phyloP scores from a whole-genome alignment of 1,284 basidiomycete genomes.

The Lentinula novae-zelandiae region DNA sequence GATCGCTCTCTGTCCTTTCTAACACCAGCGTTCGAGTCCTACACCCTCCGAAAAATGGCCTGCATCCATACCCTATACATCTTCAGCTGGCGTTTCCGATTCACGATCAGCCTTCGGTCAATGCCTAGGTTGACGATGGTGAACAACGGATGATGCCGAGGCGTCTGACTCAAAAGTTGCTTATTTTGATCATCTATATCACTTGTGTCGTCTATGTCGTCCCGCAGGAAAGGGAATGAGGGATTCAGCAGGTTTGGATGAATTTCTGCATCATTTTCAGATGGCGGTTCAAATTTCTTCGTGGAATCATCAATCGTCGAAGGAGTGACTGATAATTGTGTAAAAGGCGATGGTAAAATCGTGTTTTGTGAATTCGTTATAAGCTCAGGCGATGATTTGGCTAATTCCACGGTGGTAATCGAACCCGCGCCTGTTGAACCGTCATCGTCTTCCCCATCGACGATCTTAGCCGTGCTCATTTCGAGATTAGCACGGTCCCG shows the following conservation, averaged over 20 bases:
- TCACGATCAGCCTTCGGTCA: conserved; percentile 87
- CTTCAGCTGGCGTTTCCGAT: conserved; percentile 87
- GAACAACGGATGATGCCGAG: conserved; percentile 51
- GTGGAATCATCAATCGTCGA: background rate
- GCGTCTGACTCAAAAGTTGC: too few relatives aligned
- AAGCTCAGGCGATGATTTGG: too few relatives aligned
- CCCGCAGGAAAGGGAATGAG: conserved; percentile 4
- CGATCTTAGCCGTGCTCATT: background rate
- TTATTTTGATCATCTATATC: background rate
- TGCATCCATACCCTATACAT: conserved; percentile 98
- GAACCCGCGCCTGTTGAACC: background rate
- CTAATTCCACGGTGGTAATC: background rate
- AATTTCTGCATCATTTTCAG: conserved; percentile 20
- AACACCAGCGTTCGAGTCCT: background rate
- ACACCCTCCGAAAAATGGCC: conserved; percentile 69
- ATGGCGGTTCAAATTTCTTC: background rate
- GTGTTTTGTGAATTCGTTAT: too few relatives aligned
- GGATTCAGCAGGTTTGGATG: conserved; percentile 40
- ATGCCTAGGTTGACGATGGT: conserved; percentile 74
- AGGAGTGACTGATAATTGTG: background rate
- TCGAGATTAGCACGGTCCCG: background rate
- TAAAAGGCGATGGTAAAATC: background rate
- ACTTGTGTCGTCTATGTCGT: background rate
- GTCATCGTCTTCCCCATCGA: background rate
- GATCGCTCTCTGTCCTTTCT: background rate